Percentiles rank a stretch among this genome's conserved stretches.
These are phyloP conservation scores for Collybia mongolica DNA, from an alignment of 768 basidiomycete genomes.

Conservation along the genomic window DNA sequence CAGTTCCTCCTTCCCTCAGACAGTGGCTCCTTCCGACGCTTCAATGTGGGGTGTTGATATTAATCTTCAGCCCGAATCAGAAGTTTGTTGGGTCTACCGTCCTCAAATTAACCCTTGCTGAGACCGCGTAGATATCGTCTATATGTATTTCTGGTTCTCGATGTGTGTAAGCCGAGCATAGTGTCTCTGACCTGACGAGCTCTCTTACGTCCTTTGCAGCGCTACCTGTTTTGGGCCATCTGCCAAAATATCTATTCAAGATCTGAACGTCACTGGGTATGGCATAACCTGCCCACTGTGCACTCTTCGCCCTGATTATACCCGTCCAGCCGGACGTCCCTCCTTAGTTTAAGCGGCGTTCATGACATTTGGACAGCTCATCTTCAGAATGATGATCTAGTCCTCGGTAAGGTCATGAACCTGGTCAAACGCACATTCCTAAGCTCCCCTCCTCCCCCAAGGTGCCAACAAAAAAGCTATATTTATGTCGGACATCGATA, in stretches of 20 bases:
- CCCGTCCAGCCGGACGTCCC: constrained; percentile 28
- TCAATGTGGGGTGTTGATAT: constrained; percentile 41
- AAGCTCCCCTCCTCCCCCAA: constrained; percentile 16
- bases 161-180: constrained; percentile 42
- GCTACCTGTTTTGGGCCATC: constrained; percentile 57
- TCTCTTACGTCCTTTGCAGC: constrained; percentile 25
- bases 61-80: constrained; percentile 37
- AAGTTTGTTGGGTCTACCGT: constrained; percentile 23
- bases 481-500: constrained; percentile 49
- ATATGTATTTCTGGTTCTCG: constrained; percentile 43
- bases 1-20: constrained; percentile 19
- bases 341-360: constrained; percentile 35
- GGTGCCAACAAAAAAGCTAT: constrained; percentile 55
- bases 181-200: background rate
- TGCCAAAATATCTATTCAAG: constrained; percentile 49
- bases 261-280: constrained; percentile 39
- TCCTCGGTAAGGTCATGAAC: constrained; percentile 41
- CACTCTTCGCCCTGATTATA: constrained; percentile 7
- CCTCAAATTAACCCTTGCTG: background rate
- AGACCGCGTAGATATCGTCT: constrained; percentile 44
- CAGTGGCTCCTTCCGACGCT: constrained; percentile 8
- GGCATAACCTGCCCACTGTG: constrained; percentile 7
- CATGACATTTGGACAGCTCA: constrained; percentile 60
- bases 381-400: constrained; percentile 45
- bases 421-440: too few relatives aligned